Percentiles rank a stretch among this genome's conserved stretches.
Conservation (phyloP, 2,329 filamentous ascomycete species). For the Exophiala lecanii-corni region DNA sequence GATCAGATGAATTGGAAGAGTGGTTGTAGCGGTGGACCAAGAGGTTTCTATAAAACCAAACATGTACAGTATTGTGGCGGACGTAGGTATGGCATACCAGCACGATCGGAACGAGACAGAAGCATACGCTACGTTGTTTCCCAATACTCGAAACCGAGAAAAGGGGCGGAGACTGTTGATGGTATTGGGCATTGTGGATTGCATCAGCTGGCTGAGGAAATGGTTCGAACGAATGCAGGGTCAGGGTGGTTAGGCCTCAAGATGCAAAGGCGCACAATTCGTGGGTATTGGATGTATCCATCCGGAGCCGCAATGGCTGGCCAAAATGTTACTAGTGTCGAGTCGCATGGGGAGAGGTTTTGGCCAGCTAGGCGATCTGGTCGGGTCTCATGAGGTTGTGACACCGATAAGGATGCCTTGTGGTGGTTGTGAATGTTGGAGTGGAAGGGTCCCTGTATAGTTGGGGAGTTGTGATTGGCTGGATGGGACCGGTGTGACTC, state of each 20-base stretch:
- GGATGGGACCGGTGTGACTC: too few species aligned
- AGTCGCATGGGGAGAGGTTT: neutral
- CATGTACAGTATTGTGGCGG: too few species aligned
- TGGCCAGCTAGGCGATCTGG: too few species aligned
- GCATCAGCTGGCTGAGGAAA: neutral
- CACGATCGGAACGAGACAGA: too few species aligned
- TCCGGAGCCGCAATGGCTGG: neutral
- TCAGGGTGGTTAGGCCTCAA: neutral
- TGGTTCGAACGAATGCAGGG: neutral
- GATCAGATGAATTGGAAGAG: neutral
- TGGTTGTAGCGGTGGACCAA: neutral
- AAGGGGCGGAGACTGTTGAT: neutral
- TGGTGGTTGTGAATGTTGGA: too few species aligned
- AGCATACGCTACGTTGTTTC: too few species aligned
- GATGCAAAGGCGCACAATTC: neutral
- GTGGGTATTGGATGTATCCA: neutral
- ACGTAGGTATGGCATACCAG: neutral
- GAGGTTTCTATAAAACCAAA: neutral
- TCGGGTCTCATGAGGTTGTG: too few species aligned
- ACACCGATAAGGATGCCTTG: too few species aligned
- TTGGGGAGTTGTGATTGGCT: too few species aligned
- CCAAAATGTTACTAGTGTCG: too few species aligned
- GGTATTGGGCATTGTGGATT: neutral
- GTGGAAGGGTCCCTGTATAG: too few species aligned
- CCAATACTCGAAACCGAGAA: neutral